Base-by-base conservation (phyloP, 495 filamentous ascomycete species). In the Lophiotrema nucula region DNA sequence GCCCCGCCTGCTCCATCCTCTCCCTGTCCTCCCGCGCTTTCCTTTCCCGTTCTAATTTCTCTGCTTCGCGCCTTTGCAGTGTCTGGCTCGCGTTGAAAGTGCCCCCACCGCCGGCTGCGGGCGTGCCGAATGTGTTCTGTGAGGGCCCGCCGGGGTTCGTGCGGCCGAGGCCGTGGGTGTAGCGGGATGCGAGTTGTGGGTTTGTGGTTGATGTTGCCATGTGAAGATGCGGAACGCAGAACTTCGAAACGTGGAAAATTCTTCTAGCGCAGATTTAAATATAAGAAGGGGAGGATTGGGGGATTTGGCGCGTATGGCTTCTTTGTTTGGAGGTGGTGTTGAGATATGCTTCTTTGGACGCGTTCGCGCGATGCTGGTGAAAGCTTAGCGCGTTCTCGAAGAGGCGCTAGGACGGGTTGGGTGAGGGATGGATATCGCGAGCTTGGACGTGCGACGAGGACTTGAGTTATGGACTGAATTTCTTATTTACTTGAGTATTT, bases 1-100 rank as follows among this genome's bases (percentile, higher is more conserved):
- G 61, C 45, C 70, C 67, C 37, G 64, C 62, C 16, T 55, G 57
- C 45, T 72, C 70, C 35, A 68, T 44, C 58, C 75, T 56, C 62
- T 79, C 67, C n/a, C 67, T 64, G 54, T 75, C 62, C 74, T 75
- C 56, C 3, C 71, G 69, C 45, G 69, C 68, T 45, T 59, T 58
- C 16, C 72, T 56, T 42, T 73, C 68, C 25, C 67, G 67, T 31
- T 74, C 72, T n/a, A 73, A 38, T 8, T 70, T 64, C 49, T 71
- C 62, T 16, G 68, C 60, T 60, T 74, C 72, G 12, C 67, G 57
- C 18, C 68, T 60, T 46, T 73, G 70, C 44, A 66, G 64, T 15
- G 69, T 67, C 45, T 65, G 53, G 13, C 62, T 47, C 31, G 8
- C 8, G 8, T n/a, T n/a, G n/a, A n/a, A n/a, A 5, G 49, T 48